Evolutionary conservation across 1,284 basidiomycete species (phyloP).

Genomic region (Leccinum huronense): DNA sequence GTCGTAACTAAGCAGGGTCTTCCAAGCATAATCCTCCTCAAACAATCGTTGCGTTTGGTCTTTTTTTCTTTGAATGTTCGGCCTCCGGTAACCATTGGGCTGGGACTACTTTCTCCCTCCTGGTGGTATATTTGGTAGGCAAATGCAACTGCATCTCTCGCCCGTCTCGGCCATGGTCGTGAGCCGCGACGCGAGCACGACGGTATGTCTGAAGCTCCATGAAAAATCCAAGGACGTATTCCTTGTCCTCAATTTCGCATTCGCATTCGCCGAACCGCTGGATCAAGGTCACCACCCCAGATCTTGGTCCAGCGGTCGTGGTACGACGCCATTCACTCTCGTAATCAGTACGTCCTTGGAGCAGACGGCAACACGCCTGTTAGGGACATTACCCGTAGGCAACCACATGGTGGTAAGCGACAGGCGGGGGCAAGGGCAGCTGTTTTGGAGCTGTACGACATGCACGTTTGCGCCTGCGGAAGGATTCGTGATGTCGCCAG

Average conservation of each 20-base stretch:
- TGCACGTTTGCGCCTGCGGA: constrained; percentile 45
- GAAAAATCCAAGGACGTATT: constrained; percentile 25
- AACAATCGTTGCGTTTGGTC: constrained; percentile 27
- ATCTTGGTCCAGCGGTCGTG: not conserved
- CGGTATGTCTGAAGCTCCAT: constrained; percentile 24
- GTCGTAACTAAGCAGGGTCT: constrained; percentile 5
- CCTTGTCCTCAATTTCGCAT: constrained; percentile 22
- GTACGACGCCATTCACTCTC: constrained; percentile 9
- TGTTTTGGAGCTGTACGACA: constrained; percentile 54
- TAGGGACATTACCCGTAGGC: constrained; percentile 50
- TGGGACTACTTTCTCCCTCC: constrained; percentile 2
- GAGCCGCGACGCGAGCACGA: constrained; percentile 18
- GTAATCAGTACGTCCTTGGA: constrained; percentile 38
- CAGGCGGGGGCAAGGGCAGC: constrained; percentile 59
- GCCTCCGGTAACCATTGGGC: not conserved
- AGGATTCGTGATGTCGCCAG: not conserved
- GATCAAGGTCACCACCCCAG: not conserved
- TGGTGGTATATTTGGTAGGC: constrained; percentile 11
- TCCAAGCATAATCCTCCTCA: constrained; percentile 28
- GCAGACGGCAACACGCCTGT: constrained; percentile 44
- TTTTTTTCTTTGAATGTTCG: not conserved
- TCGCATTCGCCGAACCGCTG: not conserved
- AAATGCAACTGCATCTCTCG: constrained; percentile 23
- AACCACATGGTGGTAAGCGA: constrained; percentile 40
- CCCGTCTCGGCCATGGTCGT: constrained; percentile 24